Evolutionary conservation across 768 basidiomycete species (phyloP).

Genomic region (Mycena latifolia): DNA sequence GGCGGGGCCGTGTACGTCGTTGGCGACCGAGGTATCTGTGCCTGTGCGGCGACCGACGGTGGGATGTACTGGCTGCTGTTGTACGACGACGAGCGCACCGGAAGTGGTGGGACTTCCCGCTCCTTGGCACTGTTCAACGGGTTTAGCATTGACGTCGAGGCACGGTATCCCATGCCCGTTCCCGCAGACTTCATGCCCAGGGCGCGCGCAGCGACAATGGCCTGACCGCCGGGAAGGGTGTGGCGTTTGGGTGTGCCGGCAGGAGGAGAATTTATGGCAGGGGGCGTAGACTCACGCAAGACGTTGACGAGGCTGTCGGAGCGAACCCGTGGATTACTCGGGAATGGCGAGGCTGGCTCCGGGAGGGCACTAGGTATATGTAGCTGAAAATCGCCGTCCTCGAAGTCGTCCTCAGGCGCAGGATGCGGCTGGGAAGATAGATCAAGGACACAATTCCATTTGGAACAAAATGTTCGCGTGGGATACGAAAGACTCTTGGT

Average conservation of each 20-base stretch:
- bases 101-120: conserved; percentile 37
- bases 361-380: conserved; percentile 65
- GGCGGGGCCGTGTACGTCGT: conserved; percentile 69
- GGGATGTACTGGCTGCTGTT: conserved; percentile 43
- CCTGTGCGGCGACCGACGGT: conserved; percentile 46
- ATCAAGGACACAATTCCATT: conserved; percentile 93
- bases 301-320: conserved; percentile 29
- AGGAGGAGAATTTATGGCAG: conserved; percentile 34
- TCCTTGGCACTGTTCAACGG: conserved; percentile 36
- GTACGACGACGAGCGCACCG: conserved; percentile 28
- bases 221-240: conserved; percentile 56
- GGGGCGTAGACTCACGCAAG: conserved; percentile 35
- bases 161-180: conserved; percentile 33
- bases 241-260: conserved; percentile 67
- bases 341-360: conserved; percentile 87
- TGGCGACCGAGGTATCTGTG: conserved; percentile 59
- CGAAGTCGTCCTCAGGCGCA: conserved; percentile 46
- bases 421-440: conserved; percentile 56
- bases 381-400: conserved; percentile 47
- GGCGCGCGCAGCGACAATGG: conserved; percentile 46
- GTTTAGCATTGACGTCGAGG: conserved; percentile 41
- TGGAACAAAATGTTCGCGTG: conserved; percentile 81
- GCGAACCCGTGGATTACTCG: conserved; percentile 41
- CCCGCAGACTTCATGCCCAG: conserved; percentile 31
- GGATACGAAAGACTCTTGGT: conserved; percentile 59